Evolutionary conservation across 176 grass and related monocot species (phyloP).

Genomic region (Aegilops tauschii): DNA sequence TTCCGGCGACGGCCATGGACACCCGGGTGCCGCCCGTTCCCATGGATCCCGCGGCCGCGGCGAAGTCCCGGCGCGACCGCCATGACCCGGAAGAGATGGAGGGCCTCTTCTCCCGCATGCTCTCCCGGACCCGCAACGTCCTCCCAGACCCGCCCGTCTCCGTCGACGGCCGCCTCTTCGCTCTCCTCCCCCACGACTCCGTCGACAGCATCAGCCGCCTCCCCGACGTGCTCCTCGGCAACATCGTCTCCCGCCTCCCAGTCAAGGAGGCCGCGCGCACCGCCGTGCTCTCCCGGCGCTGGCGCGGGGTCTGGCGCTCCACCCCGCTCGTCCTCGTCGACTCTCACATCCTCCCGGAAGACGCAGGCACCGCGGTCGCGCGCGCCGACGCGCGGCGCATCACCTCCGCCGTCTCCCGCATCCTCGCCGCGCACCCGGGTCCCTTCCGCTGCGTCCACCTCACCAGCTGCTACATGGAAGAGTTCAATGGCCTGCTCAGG

Average conservation of each 20-base stretch:
- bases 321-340: constrained; percentile 5
- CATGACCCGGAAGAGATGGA: background rate
- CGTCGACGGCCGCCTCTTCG: background rate
- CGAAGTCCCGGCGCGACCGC: background rate
- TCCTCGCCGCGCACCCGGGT: background rate
- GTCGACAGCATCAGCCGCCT: background rate
- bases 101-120: background rate
- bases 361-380: background rate
- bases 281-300: background rate
- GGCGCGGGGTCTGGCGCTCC: background rate
- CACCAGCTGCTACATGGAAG: background rate
- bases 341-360: background rate
- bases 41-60: background rate
- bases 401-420: background rate
- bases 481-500: background rate
- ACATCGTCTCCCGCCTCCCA: background rate
- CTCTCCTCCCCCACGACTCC: background rate
- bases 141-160: background rate
- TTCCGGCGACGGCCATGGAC: background rate
- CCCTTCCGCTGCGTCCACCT: background rate
- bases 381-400: background rate
- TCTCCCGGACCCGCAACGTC: background rate
- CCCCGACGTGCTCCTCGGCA: background rate
- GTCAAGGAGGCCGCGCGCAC: background rate
- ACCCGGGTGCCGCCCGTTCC: background rate